Evolutionary conservation across 345 rosid species (phyloP), one percentile per base, ranked within the genome.

Genomic region (Eucalyptus tenuipes): DNA sequence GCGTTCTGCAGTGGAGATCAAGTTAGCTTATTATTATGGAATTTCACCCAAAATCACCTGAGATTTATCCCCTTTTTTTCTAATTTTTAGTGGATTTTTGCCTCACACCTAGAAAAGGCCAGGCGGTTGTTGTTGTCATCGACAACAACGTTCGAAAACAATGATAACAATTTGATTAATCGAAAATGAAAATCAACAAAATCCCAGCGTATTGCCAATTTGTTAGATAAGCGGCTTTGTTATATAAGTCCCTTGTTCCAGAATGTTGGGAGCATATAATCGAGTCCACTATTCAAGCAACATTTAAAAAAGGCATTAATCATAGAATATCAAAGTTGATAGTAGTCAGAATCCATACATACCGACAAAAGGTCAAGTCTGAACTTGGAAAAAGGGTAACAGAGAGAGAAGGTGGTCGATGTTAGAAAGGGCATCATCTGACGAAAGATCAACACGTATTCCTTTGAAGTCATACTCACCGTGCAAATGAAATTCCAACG

Each of bases 401-500:
- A 55, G 59, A 5, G 15, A 59, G 66, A 20, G 25, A 20, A 1
- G 18, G 44, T 42, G 44, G 6, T 42, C 44, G 44, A 42, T 42
- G 44, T 42, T 42, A 5, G 29, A 57, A 7, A 57, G 13, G 13
- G 14, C 7, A 59, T 24, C 66, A 59, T 24, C n/a, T 4, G 31
- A 27, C 11, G 66, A 59, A 59, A 25, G 31, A 25, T 18, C 7
- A 12, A 27, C 31, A 13, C 6, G 16, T 61, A 29, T 13, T 64
- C 33, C 75, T 64, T 37, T 13, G 7, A 64, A 64, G 33, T 64
- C 42, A 68, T 33, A 93, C 96, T 89, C 87, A 95, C 98, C 97
- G 24, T 94, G 95, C 86, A 95, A 89, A 90, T 96, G 97, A 89
- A 90, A 95, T 87, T 93, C 96, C 85, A 94, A 90, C 5, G 95